Base-by-base conservation (phyloP, 371 early-diverging fungal genomes). In the Parasitella parasitica region DNA sequence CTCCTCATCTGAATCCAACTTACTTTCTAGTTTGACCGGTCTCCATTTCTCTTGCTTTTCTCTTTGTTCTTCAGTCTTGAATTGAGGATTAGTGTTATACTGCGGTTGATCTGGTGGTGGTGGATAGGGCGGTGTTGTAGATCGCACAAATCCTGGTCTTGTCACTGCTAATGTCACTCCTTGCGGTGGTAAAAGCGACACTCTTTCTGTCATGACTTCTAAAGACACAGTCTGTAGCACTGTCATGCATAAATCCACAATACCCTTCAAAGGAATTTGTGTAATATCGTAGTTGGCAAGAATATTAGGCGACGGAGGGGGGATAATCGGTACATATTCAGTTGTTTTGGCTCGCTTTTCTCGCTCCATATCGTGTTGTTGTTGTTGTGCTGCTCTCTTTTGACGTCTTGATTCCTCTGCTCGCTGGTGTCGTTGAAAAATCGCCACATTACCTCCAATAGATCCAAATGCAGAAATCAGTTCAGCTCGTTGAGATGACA, bases 371-470 rank as follows among this genome's bases (percentile, higher is more conserved):
- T 66, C 59, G 18, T 61, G 64, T 18, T 57, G 57, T n/a, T 57
- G 64, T 28, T 39, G 18, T 1, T 48, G 37, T 3, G 20, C 54
- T n/a, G 28, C 57, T 53, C 66, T 49, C 27, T 64, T 67, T 11
- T 54, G 46, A 22, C 71, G 48, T 51, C 63, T 69, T n/a, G 61
- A 22, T 55, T 71, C 73, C 2, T 70, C 70, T 5, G 59, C 41
- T 37, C 72, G 57, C 27, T 71, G 64, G 9, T 73, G 50, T 38
- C 43, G 67, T 18, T 66, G 71, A 27, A 81, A 81, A 22, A 73
- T 72, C 9, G 77, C 75, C 3, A 70, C 61, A 37, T 81, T 78
- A 35, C 82, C 82, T 38, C 78, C 78, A 8, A 77, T 65, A 0
- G 68, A 36, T 3, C 67, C 73, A 60, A 78, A 78, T 27, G 69